Percentiles rank a stretch among this genome's conserved stretches.
Evolutionary conservation across 1,284 basidiomycete genomes (phyloP).

Genomic region (Apiotrichum sp.): DNA sequence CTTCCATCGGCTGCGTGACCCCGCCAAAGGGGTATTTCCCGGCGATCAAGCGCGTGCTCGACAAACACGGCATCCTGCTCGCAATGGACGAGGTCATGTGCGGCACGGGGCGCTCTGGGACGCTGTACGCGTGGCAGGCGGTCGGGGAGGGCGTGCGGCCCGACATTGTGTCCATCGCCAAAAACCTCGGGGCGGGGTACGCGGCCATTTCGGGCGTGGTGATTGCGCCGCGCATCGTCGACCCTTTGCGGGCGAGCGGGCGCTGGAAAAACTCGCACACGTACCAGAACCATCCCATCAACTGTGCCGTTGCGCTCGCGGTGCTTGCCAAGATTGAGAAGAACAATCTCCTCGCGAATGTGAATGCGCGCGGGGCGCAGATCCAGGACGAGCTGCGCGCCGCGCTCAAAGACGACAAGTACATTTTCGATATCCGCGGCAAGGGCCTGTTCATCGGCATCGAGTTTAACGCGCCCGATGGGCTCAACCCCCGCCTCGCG

Average conservation of each 20-base stretch:
- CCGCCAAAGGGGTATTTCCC: slow-evolving; percentile 40
- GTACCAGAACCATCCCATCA: slow-evolving; percentile 72
- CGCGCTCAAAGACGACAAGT: slow-evolving; percentile 15
- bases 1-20: slow-evolving; percentile 57
- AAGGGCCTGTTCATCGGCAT: slow-evolving; percentile 53
- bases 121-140: slow-evolving; percentile 55
- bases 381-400: slow-evolving; percentile 17
- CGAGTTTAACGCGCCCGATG: slow-evolving; percentile 23
- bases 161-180: slow-evolving; percentile 76
- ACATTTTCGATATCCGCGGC: slow-evolving; percentile 38
- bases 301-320: slow-evolving; percentile 69
- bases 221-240: slow-evolving; percentile 61
- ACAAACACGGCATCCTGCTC: slow-evolving; percentile 73
- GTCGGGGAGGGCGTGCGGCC: slow-evolving; percentile 58
- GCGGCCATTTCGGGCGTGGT: slow-evolving; percentile 72
- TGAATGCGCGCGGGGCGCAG: slow-evolving; percentile 23
- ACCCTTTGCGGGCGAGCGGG: slow-evolving; percentile 56
- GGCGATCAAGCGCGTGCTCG: slow-evolving; percentile 74
- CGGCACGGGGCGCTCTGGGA: slow-evolving; percentile 73
- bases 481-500: slow-evolving; percentile 23
- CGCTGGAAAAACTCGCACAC: slow-evolving; percentile 66
- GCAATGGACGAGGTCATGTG: slow-evolving; percentile 82
- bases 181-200: slow-evolving; percentile 82
- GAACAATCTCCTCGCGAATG: slow-evolving; percentile 54
- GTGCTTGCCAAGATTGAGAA: slow-evolving; percentile 65